A percentile compares a stretch with the other conserved stretches of the same genome.
Evolutionary conservation across 1,139 yeast genomes (phyloP).

Genomic region (Wickerhamiella infanticola): DNA sequence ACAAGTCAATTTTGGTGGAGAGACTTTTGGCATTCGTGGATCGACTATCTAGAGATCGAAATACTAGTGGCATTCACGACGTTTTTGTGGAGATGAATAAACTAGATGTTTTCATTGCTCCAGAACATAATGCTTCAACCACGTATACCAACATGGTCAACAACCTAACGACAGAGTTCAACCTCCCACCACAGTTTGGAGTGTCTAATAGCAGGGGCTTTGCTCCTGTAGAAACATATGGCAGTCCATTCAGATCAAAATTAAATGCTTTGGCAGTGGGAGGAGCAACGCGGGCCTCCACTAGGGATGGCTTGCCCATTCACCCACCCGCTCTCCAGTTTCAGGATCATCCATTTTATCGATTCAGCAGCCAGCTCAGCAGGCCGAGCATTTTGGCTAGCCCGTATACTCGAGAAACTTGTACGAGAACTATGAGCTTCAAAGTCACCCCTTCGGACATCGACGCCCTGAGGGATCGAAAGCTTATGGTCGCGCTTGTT

Average conservation of each 20-base stretch:
- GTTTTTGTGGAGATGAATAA: background rate
- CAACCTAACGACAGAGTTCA: background rate
- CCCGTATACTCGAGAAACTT: conserved; percentile 13
- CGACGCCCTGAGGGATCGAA: conserved; percentile 6
- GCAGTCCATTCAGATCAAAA: background rate
- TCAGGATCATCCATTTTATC: conserved; percentile 21
- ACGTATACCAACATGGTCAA: conserved; percentile 2
- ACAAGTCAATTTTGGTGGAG: conserved; percentile 20
- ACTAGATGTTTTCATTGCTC: background rate
- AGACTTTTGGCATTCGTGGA: conserved; percentile 16
- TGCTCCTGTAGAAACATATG: background rate
- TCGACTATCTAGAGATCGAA: background rate
- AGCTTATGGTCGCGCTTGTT: conserved; percentile 12
- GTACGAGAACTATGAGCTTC: conserved; percentile 12
- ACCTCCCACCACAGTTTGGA: background rate
- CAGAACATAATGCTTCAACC: background rate
- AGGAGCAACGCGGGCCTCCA: background rate
- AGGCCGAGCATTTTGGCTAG: conserved; percentile 16
- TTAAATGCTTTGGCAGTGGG: background rate
- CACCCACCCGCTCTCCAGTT: conserved; percentile 11
- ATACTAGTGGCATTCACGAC: background rate
- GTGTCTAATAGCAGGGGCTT: background rate
- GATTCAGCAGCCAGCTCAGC: conserved; percentile 12
- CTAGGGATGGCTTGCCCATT: background rate
- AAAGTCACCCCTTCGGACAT: conserved; percentile 8